Conservation (phyloP, 768 basidiomycete genomes). For the Hericium rajendrae region DNA sequence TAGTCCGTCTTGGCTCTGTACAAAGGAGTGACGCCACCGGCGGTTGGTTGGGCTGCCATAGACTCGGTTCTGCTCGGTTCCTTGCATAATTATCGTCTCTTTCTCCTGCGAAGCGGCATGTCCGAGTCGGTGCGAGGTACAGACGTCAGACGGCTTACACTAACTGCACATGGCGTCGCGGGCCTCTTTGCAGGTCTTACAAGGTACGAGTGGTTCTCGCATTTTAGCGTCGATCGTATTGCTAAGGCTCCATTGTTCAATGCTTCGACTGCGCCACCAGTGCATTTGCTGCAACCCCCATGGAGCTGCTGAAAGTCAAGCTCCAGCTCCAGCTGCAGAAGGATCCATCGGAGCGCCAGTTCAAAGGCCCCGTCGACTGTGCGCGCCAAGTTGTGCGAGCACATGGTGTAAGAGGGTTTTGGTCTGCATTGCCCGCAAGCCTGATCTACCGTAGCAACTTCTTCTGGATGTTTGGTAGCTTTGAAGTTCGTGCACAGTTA, state of each 20-base stretch:
- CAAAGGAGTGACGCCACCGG: conserved; percentile 67
- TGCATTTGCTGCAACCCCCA: conserved; percentile 62
- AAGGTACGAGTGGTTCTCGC: conserved; percentile 31
- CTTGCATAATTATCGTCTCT: conserved; percentile 63
- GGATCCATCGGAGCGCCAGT: conserved; percentile 40
- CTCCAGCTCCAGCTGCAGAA: conserved; percentile 59
- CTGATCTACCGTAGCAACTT: conserved; percentile 67
- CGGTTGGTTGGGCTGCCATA: conserved; percentile 63
- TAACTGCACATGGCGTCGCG: conserved; percentile 55
- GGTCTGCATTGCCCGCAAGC: conserved; percentile 68
- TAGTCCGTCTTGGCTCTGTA: conserved; percentile 59
- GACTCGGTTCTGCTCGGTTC: conserved; percentile 64
- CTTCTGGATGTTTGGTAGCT: conserved; percentile 69
- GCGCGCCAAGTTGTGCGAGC: conserved; percentile 49
- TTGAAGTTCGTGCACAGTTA: conserved; percentile 35
- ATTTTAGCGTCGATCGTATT: background rate
- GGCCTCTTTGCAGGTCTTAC: conserved; percentile 64
- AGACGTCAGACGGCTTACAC: conserved; percentile 41
- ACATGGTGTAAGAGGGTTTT: conserved; percentile 59
- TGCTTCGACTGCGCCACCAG: conserved; percentile 23
- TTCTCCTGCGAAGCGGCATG: conserved; percentile 41
- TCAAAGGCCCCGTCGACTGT: conserved; percentile 59
- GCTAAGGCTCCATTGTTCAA: too few species aligned
- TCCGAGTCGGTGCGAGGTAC: conserved; percentile 39
- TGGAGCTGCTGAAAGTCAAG: conserved; percentile 74